Base-by-base conservation (phyloP, 2,329 filamentous ascomycete species). In the Diaporthe vaccinii region DNA sequence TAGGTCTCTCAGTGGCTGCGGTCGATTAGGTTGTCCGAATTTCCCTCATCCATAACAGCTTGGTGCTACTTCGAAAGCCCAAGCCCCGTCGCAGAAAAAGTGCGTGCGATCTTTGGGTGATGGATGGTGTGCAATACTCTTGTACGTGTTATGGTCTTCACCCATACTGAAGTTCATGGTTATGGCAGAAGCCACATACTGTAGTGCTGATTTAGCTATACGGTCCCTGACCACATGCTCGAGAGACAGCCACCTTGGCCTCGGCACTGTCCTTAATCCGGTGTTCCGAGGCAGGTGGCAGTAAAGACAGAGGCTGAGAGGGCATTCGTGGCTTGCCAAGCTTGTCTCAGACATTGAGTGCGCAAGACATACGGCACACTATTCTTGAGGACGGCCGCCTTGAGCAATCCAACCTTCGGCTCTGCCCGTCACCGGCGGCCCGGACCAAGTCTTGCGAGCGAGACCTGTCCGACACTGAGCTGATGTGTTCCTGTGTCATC, bases 221-320 rank as follows among this genome's bases (percentile, higher is more conserved):
- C 39, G 17, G 59, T 25, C n/a, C 36, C n/a, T 20, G 8, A 14
- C 36, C 14, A 41, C 36, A 44, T 62, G 34, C n/a, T 62, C 59
- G 41, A 67, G 44, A 28, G 62, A 68, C 20, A 51, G 62, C 44
- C 22, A 62, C 44, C 44, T 51, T 3, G 25, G 4, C 9, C 28
- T 36, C 22, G 62, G 28, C 22, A 34, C 49, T 41, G 65, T 41
- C 36, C 49, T 39, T 31, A 34, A 55, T 55, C 34, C 65, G 46
- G 65, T 53, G 46, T 41, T 15, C 46, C 22, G 65, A 41, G n/a
- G 34, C 65, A 41, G 65, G 34, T 68, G 65, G 41, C 41, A 67
- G 28, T 44, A 31, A n/a, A 65, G 49, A 39, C 34, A 41, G 65
- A 41, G 46, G 65, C 46, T 41, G 65, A 25, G 22, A 53, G n/a